A percentile compares a stretch with the other conserved stretches of the same genome.
Evolutionary conservation across 176 grass and related monocot species (phyloP).

Genomic region (Bonia amplexicaulis): DNA sequence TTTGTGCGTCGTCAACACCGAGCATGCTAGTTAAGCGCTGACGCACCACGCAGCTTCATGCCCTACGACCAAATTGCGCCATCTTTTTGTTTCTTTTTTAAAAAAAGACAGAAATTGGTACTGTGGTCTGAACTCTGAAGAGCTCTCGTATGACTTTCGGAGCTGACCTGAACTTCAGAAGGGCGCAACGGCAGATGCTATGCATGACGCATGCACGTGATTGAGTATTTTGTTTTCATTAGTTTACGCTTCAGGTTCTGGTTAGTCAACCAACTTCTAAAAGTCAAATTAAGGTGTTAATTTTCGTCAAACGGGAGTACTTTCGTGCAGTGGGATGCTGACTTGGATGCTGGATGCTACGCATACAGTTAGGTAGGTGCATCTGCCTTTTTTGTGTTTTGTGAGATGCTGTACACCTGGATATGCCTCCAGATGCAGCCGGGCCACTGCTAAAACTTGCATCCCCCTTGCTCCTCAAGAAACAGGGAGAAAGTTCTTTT

Average conservation of each 20-base stretch:
- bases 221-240: background rate
- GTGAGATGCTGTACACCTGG: background rate
- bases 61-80: background rate
- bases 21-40: background rate
- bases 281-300: background rate
- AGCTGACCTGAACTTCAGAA: background rate
- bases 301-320: background rate
- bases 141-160: background rate
- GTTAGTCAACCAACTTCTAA: background rate
- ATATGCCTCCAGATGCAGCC: background rate
- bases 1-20: background rate
- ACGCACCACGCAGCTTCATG: background rate
- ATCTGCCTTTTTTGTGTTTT: background rate
- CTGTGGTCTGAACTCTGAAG: too few relatives aligned
- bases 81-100: background rate
- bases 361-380: background rate
- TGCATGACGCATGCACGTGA: background rate
- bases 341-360: background rate
- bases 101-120: background rate
- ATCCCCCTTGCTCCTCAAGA: conserved; percentile 23
- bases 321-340: background rate
- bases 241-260: background rate
- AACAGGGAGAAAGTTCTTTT: background rate
- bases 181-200: background rate
- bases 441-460: background rate